phyloP scores from a whole-genome alignment of 345 rosid species.

The Eucalyptus globulus region DNA sequence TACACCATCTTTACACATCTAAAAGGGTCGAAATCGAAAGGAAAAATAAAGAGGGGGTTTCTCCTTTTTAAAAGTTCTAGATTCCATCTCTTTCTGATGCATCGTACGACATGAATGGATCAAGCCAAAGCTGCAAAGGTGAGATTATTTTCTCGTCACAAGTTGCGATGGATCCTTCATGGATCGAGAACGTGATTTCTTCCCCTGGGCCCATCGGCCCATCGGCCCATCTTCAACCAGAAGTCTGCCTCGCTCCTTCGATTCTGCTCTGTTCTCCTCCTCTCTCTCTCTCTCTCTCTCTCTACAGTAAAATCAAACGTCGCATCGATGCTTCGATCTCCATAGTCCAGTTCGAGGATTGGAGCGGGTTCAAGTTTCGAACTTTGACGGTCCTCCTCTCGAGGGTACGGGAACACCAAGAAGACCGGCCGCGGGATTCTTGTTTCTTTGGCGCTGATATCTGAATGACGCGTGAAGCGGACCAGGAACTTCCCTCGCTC shows the following conservation, averaged over 20 bases:
- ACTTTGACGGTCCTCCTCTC: background rate
- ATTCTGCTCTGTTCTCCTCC: background rate
- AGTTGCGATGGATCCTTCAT: background rate
- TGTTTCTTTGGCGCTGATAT: background rate
- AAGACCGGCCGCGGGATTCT: background rate
- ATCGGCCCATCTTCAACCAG: background rate
- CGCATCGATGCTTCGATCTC: background rate
- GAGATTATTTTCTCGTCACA: background rate
- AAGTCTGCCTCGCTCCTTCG: background rate
- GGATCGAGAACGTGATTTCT: background rate
- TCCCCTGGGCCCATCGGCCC: background rate
- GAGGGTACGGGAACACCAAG: background rate
- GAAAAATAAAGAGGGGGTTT: background rate
- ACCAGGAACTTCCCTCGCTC: background rate
- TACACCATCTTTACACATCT: background rate
- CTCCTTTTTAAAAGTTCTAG: background rate
- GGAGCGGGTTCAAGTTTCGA: background rate
- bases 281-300: background rate
- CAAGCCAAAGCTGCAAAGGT: background rate
- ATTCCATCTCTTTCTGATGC: background rate
- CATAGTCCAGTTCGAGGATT: background rate
- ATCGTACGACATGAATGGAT: background rate
- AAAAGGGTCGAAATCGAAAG: background rate
- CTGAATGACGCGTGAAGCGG: background rate
- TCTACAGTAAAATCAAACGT: background rate